Base-by-base conservation (phyloP, 1,139 yeast species). In the Geotrichum europaeum region DNA sequence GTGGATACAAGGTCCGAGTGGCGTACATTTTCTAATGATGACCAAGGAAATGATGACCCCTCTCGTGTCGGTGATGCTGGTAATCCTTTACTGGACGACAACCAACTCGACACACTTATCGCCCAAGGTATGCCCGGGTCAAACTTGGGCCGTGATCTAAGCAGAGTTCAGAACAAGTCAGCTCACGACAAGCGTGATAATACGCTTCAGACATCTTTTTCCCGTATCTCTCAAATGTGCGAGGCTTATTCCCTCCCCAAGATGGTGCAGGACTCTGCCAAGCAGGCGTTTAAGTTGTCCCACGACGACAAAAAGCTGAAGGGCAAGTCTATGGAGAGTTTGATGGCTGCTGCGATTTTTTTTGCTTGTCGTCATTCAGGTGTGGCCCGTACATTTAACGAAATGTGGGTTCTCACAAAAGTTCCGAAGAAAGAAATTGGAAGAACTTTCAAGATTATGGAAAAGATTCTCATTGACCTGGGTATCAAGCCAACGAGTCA, bases 51-150 rank as follows among this genome's bases (percentile, higher is more conserved):
- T 68, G 98, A 91, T 72, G 99, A 94, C 74, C 99, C 99, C 3
- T 87, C 95, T 68, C 98, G 99, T 88, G 99, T 94, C 65, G 99
- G 99, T 73, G 97, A 92, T 71, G 97, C 98, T 3, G 87, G 95
- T 18, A 92, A 92, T 72, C 97, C 98, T 13, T 77, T 92, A 64
- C 79, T 94, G 68, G 97, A 92, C 70, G 89, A 96, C 30, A 95
- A 89, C 69, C 95, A 91, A 73, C 84, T 94, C 63, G 90, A 96
- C 24, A 94, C 99, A 5, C 85, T 91, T 80, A 95, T 94, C 64
- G 89, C 97, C 25, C 85, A 86, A 64, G 90, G 87, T 34, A 90
- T 89, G 66, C 78, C 78, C 2, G 80, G 80, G 1, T 80, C 85
- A 36, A 83, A 85, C 65, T 82, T 84, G 5, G 96, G 97, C 13